Evolutionary conservation across 2,329 filamentous ascomycete species (phyloP), one percentile per base, ranked within the genome.

Genomic region (Ophiostoma ulmi): DNA sequence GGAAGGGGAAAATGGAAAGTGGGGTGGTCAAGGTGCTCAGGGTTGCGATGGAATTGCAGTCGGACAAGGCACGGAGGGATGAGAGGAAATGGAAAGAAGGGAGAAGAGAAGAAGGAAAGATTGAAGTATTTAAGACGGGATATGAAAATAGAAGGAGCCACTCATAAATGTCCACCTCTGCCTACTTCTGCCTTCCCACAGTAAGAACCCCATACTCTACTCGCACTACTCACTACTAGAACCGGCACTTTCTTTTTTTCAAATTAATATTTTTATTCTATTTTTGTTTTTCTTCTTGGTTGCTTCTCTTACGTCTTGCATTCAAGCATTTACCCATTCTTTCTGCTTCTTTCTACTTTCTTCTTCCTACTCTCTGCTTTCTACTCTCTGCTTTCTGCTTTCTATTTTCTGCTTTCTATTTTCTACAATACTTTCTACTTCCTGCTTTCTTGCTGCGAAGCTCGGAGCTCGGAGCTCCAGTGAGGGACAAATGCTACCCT

Each of bases 201-300:
- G 39, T 66, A 26, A 36, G 44, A 39, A 61, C 39, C 69, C 69
- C 69, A 64, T 69, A 61, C 58, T 69, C 48, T 26, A 36, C 65
- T 68, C 35, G 58, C 63, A 44, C 13, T 10, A n/a, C n/a, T 68
- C 31, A 22, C 17, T 67, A 22, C 17, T 67, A 38, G 36, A 17
- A 63, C 22, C 58, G 41, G 35, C 35, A 22, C 31, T 17, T 1
- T 52, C 17, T 52, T 58, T 38, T 38, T 39, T 39, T 39, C 38
- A 39, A 39, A 39, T 8, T 10, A 6, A 13, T 13, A 39, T 39
- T 39, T 13, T 14, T 17, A 17, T 48, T n/a, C n/a, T 39, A 39
- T 39, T 39, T 39, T 39, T 31, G 39, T 44, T 17, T 48, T 58
- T 58, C n/a, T 17, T 58, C 52, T 58, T 58, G n/a, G 8, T 2